Conservation (phyloP, 257 asterid species). For the Solanum sejunctum region DNA sequence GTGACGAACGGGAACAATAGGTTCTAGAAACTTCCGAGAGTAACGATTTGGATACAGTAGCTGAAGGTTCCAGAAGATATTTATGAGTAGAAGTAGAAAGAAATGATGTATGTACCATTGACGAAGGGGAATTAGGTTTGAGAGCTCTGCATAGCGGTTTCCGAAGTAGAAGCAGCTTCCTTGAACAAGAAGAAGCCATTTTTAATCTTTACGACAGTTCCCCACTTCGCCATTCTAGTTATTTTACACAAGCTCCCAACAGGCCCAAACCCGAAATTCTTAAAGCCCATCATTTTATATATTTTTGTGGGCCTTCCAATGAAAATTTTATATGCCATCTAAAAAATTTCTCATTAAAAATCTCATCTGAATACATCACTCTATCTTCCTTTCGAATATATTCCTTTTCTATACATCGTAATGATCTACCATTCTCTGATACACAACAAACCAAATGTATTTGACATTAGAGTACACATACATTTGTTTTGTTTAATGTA, state of each 20-base stretch:
- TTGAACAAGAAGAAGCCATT: constrained; percentile 22
- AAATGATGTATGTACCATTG: not conserved
- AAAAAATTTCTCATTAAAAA: too few relatives aligned
- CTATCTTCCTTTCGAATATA: too few relatives aligned
- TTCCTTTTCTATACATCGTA: too few relatives aligned
- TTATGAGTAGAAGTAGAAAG: not conserved
- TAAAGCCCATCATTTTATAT: not conserved
- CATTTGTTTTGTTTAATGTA: not conserved
- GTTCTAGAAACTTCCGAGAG: constrained; percentile 5
- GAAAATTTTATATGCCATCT: too few relatives aligned
- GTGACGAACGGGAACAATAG: constrained; percentile 25
- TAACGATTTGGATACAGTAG: not conserved
- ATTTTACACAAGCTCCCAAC: not conserved
- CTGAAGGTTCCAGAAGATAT: constrained; percentile 12
- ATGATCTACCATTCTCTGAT: too few relatives aligned
- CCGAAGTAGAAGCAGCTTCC: constrained; percentile 13
- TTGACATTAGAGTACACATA: not conserved
- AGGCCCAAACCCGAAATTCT: not conserved
- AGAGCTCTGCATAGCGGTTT: constrained; percentile 16
- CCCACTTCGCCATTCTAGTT: not conserved
- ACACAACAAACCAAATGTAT: too few relatives aligned
- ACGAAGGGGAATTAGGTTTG: constrained; percentile 3
- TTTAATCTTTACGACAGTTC: not conserved
- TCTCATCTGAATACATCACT: too few relatives aligned
- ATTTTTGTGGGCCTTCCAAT: not conserved